A percentile compares a stretch with the other conserved stretches of the same genome.
These are phyloP conservation scores for Cairneyella variabilis DNA, from an alignment of 495 filamentous ascomycete species.

Conservation along the genomic window DNA sequence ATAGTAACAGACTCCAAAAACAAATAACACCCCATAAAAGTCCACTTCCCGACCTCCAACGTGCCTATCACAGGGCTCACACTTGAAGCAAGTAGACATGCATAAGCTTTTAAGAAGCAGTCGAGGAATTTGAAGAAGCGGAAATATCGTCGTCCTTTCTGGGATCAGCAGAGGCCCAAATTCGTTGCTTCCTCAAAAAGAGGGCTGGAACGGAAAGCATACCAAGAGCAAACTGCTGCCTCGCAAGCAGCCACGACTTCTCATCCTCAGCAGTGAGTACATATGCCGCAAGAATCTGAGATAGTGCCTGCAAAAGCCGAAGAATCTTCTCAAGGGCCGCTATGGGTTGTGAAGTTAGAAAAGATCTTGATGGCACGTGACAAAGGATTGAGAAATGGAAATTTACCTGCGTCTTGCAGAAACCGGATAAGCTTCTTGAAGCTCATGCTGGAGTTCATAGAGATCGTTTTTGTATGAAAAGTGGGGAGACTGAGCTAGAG, in stretches of 20 bases:
- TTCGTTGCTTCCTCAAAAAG: background rate
- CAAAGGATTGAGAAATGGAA: background rate
- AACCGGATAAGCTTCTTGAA: conserved; percentile 21
- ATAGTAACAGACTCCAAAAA: conserved; percentile 41
- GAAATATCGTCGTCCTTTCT: conserved; percentile 51
- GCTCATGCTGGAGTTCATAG: conserved; percentile 12
- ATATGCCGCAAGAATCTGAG: conserved; percentile 44
- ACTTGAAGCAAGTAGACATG: background rate
- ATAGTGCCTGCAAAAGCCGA: conserved; percentile 53
- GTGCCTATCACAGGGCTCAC: background rate
- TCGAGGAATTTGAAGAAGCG: conserved; percentile 62
- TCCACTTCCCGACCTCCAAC: conserved; percentile 35
- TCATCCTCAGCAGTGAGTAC: conserved; percentile 19
- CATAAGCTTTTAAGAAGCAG: conserved; percentile 46
- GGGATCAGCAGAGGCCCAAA: too few relatives aligned
- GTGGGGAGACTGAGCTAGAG: background rate
- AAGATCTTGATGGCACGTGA: background rate
- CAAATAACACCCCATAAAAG: conserved; percentile 45
- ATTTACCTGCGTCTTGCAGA: conserved; percentile 16
- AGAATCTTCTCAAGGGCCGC: conserved; percentile 60
- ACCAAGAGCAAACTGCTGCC: conserved; percentile 22
- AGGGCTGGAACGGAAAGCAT: background rate
- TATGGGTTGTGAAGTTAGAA: conserved; percentile 18
- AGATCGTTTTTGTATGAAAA: background rate
- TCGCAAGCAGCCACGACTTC: conserved; percentile 4